Evolutionary conservation across 208 protist species (phyloP), one percentile per base, ranked within the genome.

Genomic region (Leptomonas pyrrhocoris): DNA sequence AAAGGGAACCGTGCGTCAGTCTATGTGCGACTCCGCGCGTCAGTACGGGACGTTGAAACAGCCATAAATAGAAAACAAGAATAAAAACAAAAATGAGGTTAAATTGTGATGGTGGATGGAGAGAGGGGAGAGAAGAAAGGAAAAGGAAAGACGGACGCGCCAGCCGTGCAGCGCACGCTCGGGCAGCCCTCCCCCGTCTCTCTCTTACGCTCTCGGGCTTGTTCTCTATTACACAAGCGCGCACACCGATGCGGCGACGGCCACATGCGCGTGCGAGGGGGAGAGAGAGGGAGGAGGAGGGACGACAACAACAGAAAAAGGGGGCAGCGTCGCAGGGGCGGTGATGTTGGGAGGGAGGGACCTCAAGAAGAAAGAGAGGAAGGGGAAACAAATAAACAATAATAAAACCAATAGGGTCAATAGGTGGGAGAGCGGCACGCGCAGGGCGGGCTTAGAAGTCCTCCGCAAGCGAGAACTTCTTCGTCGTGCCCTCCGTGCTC

Each of bases 391-490:
- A 59, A 8, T 7, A 7, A 59, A 42, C 27, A 40, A 59, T 42
- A 42, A n/a, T 36, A 40, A 59, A 6, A 59, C 7, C 16, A 16
- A n/a, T n/a, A 40, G 16, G n/a, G n/a, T n/a, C n/a, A n/a, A n/a
- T n/a, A n/a, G n/a, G n/a, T n/a, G n/a, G n/a, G n/a, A n/a, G n/a
- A n/a, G n/a, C n/a, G n/a, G n/a, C n/a, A n/a, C n/a, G n/a, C n/a
- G n/a, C n/a, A n/a, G n/a, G n/a, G n/a, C n/a, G n/a, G 55, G 43
- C 38, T 57, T 89, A 98, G 74, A 98, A 98, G 61, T 98, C 96
- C 51, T 89, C 92, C 25, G 94, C 85, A 9, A 98, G 76, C 38
- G 84, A 79, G 76, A 99, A 98, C 61, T 86, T 89, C 70, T 92
- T 96, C 61, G 79, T 73, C 50, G 49, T 82, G 28, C 76, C 84